Conservation (phyloP, 257 asterid genomes). For the Parsonsia alboflavescens region DNA sequence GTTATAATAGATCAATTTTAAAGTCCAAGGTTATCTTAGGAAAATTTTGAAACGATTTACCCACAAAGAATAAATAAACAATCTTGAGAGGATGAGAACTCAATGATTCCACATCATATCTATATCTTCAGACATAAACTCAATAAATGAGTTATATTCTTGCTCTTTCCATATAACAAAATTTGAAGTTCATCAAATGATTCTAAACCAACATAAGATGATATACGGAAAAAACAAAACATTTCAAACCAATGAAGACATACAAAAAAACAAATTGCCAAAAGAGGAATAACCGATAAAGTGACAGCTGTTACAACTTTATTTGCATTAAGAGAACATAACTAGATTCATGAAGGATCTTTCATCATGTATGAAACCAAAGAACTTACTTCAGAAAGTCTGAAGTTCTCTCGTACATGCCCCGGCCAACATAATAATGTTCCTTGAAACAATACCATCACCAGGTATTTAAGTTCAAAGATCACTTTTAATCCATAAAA, state of each 20-base stretch:
- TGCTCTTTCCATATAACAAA: background rate
- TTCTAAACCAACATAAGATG: background rate
- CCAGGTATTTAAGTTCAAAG: slow-evolving; percentile 9
- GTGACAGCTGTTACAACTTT: background rate
- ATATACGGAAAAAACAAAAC: background rate
- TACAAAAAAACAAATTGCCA: background rate
- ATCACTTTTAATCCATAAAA: slow-evolving; percentile 8
- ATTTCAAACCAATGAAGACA: background rate
- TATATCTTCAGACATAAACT: too few relatives aligned
- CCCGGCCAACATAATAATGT: slow-evolving; percentile 95
- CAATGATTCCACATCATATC: background rate
- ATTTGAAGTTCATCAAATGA: background rate
- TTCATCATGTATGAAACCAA: background rate
- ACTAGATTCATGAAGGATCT: background rate
- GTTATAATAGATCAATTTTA: too few relatives aligned
- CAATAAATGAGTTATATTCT: background rate
- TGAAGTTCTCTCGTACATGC: slow-evolving; percentile 90
- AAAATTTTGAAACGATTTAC: too few relatives aligned
- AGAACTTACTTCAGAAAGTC: slow-evolving; percentile 73
- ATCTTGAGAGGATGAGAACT: background rate
- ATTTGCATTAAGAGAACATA: background rate
- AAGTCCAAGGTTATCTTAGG: too few relatives aligned
- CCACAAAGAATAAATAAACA: too few relatives aligned
- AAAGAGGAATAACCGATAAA: background rate
- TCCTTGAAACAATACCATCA: slow-evolving; percentile 42